These are phyloP conservation scores for Rhamnella rubrinervis DNA, from an alignment of 331 rosid species.

Conservation along the genomic window DNA sequence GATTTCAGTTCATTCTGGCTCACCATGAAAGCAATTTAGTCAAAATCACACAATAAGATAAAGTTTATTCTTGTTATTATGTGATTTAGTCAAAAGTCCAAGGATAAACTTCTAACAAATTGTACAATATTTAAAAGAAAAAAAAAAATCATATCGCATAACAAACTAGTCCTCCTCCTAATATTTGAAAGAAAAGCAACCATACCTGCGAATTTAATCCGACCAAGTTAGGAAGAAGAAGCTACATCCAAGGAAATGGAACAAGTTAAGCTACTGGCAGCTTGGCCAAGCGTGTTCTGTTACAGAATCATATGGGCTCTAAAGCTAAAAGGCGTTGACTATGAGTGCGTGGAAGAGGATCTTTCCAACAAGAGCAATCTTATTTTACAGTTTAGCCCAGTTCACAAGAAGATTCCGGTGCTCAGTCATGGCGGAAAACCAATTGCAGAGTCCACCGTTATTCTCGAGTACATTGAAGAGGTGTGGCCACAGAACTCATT, in stretches of 20 bases:
- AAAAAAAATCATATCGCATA: no score
- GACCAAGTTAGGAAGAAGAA: background rate
- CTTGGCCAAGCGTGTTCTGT: slow-evolving; percentile 26
- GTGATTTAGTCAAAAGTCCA: no score
- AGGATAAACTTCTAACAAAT: no score
- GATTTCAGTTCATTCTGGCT: no score
- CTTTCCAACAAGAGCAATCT: slow-evolving; percentile 26
- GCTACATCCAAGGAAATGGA: slow-evolving; percentile 11
- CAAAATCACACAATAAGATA: no score
- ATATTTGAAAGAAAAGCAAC: no score
- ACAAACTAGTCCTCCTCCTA: no score
- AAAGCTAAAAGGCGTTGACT: slow-evolving; percentile 26
- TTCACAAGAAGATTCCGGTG: slow-evolving; percentile 30
- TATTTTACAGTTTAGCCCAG: slow-evolving; percentile 22
- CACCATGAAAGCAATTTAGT: no score
- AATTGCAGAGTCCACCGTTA: slow-evolving; percentile 26
- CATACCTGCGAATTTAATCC: background rate
- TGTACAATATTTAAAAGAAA: no score
- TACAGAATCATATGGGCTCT: slow-evolving; percentile 36
- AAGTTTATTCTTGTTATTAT: no score
- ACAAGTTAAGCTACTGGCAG: slow-evolving; percentile 28
- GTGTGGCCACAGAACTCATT: slow-evolving; percentile 29
- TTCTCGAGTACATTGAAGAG: slow-evolving; percentile 37
- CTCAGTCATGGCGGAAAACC: slow-evolving; percentile 24
- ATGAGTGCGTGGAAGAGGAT: slow-evolving; percentile 32